Base-by-base conservation (phyloP, 2,329 filamentous ascomycete genomes). In the Amesomyces nigricolor region DNA sequence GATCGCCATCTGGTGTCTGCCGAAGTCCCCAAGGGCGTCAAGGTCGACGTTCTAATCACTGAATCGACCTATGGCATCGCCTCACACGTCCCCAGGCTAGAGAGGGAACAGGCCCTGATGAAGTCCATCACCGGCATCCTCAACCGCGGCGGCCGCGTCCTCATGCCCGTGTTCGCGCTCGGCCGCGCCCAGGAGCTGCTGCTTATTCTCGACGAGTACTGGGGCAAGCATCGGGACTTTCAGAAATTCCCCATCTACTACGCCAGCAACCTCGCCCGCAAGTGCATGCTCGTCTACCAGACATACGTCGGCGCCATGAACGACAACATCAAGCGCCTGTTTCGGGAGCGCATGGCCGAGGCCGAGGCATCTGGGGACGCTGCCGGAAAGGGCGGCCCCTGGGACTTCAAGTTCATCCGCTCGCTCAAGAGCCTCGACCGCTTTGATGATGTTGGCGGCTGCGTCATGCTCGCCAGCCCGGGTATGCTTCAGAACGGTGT, bases 261-360 rank as follows among this genome's bases (percentile, higher is more conserved):
- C 70, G 95, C 95, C 53, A 94, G 89, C 65, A 96, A 95, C 65
- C 82, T 97, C 42, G 94, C 94, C 1, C 80, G 92, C 60, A 94
- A 96, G 72, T 99, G 94, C 74, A 99, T 99, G 94, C 83, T 96
- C 30, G 91, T 97, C 3, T 99, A 99, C 68, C 94, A 97, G 70
- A 99, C 94, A 1, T 99, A 97, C 66, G 90, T 97, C 47, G 90
- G 91, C 47, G 91, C 91, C 53, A 99, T 99, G 94, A 99, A 99
- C 69, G 92, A 97, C 67, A 97, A 96, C 66, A 97, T 99, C 76
- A 96, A 96, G 71, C 83, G 89, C 10, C 81, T 96, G n/a, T 96
- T 96, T 72, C 81, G 88, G 51, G 91, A 95, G 71, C 85, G 90
- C 47, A 95, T 96, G 83, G 90, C 89, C 4, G 90, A 95, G 69